Percentiles rank a stretch among this genome's conserved stretches.
These are phyloP conservation scores for Pestalotiopsis sp. DNA, from an alignment of 2,329 filamentous ascomycete species.

Conservation along the genomic window DNA sequence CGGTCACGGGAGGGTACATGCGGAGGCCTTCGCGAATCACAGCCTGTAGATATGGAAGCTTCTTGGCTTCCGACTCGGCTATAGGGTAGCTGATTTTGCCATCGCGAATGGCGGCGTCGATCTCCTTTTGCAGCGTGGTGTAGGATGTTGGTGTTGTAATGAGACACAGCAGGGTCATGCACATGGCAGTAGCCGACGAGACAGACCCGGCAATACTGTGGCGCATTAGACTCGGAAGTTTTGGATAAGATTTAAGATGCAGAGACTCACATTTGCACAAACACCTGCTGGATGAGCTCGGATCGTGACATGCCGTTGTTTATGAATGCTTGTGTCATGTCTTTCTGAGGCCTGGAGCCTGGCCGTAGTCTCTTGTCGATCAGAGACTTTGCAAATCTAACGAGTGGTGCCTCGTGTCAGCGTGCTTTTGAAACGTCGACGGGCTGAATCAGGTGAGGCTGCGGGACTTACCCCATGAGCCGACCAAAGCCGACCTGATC, in stretches of 20 bases:
- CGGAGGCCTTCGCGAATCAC: slow-evolving; percentile 44
- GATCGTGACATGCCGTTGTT: slow-evolving; percentile 36
- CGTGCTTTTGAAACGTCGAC: background rate
- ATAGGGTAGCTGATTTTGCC: slow-evolving; percentile 30
- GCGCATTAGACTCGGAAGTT: background rate
- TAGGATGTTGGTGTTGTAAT: slow-evolving; percentile 24
- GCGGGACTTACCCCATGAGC: slow-evolving; percentile 37
- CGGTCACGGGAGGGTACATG: slow-evolving; percentile 39
- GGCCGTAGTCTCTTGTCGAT: slow-evolving; percentile 29
- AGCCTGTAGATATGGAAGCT: slow-evolving; percentile 39
- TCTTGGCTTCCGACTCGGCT: slow-evolving; percentile 28
- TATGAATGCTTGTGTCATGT: slow-evolving; percentile 44
- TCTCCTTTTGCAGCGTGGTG: slow-evolving; percentile 20
- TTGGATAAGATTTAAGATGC: background rate
- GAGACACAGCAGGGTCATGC: slow-evolving; percentile 28
- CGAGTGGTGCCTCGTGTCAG: background rate
- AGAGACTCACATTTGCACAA: slow-evolving; percentile 38
- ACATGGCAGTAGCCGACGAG: slow-evolving; percentile 26
- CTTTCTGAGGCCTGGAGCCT: slow-evolving; percentile 29
- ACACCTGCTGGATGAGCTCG: slow-evolving; percentile 41
- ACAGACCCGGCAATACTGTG: slow-evolving; percentile 26
- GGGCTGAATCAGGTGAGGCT: background rate
- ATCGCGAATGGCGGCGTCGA: slow-evolving; percentile 17
- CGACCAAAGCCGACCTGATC: slow-evolving; percentile 41
- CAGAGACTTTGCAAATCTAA: slow-evolving; percentile 27